phyloP scores from a whole-genome alignment of 2,329 filamentous ascomycete genomes.

The Lachnellula arida region DNA sequence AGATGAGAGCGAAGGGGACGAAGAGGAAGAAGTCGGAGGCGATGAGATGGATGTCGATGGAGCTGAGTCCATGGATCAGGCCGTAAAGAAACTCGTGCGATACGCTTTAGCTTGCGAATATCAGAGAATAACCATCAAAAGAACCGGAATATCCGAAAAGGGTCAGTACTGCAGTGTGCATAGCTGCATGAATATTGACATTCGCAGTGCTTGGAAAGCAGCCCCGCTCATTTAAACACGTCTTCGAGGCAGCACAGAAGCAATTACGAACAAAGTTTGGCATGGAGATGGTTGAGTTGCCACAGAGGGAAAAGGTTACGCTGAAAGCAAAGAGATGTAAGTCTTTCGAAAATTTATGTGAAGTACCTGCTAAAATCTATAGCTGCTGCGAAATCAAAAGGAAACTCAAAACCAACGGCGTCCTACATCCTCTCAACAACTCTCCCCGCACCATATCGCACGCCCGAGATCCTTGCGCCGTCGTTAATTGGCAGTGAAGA shows the following conservation, averaged over 20 bases:
- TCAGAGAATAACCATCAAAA: conserved; percentile 53
- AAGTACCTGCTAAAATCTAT: background rate
- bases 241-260: conserved; percentile 73
- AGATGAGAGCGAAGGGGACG: conserved; percentile 27
- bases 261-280: conserved; percentile 71
- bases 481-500: conserved; percentile 59
- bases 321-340: conserved; percentile 72
- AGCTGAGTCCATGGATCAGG: conserved; percentile 37
- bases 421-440: conserved; percentile 73
- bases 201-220: conserved; percentile 37
- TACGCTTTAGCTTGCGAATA: conserved; percentile 64
- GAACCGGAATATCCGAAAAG: conserved; percentile 60
- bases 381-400: conserved; percentile 32
- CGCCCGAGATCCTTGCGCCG: conserved; percentile 62
- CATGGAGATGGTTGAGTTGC: conserved; percentile 88
- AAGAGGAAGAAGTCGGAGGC: conserved; percentile 12
- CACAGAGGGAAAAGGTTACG: conserved; percentile 73
- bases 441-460: conserved; percentile 64
- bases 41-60: conserved; percentile 25
- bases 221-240: conserved; percentile 64
- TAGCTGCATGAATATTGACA: conserved; percentile 1
- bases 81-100: conserved; percentile 63
- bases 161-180: conserved; percentile 36
- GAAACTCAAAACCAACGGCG: conserved; percentile 51
- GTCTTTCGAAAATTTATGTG: conserved; percentile 15